Conservation (phyloP, 2,329 filamentous ascomycete genomes). For the Verticillium albo-atrum region DNA sequence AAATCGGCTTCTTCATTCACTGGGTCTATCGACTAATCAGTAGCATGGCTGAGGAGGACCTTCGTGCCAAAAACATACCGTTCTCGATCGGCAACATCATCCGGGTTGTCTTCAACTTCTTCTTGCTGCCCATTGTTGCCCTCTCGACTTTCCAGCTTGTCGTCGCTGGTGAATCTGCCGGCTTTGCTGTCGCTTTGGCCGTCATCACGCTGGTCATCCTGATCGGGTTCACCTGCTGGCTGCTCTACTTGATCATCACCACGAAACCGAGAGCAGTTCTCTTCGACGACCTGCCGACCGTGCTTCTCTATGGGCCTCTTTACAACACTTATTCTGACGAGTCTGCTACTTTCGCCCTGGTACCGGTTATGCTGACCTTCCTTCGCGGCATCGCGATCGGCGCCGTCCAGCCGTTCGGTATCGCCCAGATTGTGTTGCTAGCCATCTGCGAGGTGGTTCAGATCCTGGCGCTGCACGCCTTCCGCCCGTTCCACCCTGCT, state of each 20-base stretch:
- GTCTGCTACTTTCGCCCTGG: conserved; percentile 82
- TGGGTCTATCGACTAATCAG: conserved; percentile 72
- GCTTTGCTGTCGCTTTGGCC: conserved; percentile 69
- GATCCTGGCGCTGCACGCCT: conserved; percentile 80
- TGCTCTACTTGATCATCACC: conserved; percentile 73
- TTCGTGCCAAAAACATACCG: conserved; percentile 86
- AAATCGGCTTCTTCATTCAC: conserved; percentile 70
- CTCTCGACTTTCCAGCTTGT: conserved; percentile 91
- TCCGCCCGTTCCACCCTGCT: conserved; percentile 82
- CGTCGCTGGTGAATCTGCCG: conserved; percentile 62
- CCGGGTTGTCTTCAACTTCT: conserved; percentile 87
- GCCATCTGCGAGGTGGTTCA: conserved; percentile 93
- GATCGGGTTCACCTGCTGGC: conserved; percentile 70
- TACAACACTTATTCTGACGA: conserved; percentile 98
- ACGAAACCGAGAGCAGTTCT: conserved; percentile 81
- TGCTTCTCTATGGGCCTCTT: conserved; percentile 84
- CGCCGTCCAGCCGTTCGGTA: conserved; percentile 86
- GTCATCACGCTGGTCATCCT: conserved; percentile 70
- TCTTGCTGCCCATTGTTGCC: conserved; percentile 80
- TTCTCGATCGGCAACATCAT: conserved; percentile 78
- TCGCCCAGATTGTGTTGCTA: conserved; percentile 86
- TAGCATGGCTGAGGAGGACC: conserved; percentile 74
- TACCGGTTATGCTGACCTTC: conserved; percentile 80
- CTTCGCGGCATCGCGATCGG: conserved; percentile 87
- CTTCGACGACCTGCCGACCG: conserved; percentile 88